These are phyloP conservation scores for Magnusiomyces tetraspermus DNA, from an alignment of 1,139 yeast species.

Conservation along the genomic window DNA sequence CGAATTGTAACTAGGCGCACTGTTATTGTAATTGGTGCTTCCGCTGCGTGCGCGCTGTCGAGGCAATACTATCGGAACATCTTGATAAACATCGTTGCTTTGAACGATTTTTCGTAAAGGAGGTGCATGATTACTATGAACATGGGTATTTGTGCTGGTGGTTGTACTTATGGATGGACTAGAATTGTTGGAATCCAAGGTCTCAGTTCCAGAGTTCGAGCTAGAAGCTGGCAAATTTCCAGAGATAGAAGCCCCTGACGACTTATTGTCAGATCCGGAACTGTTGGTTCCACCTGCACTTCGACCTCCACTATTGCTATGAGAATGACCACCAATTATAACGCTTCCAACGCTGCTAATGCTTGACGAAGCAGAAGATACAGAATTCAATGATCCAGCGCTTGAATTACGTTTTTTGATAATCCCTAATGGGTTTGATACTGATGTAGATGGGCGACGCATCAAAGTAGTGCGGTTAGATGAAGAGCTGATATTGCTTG, in stretches of 20 bases:
- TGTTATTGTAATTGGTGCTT: no score
- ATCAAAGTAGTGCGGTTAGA: background rate
- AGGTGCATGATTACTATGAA: no score
- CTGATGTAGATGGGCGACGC: background rate
- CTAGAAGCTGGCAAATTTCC: no score
- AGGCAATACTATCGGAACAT: background rate
- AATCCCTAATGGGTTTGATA: background rate
- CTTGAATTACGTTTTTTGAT: background rate
- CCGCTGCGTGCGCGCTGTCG: no score
- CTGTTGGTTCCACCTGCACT: background rate
- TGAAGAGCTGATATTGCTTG: background rate
- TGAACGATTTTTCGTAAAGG: background rate
- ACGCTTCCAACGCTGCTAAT: background rate
- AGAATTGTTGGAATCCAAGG: no score
- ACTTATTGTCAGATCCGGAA: background rate
- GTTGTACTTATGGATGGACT: no score
- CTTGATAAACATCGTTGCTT: background rate
- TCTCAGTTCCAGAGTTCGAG: no score
- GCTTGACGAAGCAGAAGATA: background rate
- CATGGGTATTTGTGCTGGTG: no score
- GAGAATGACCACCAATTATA: background rate
- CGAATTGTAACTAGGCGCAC: no score
- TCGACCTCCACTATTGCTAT: background rate
- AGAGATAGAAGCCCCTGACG: background rate
- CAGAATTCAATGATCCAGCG: background rate